Evolutionary conservation across 2,329 filamentous ascomycete genomes (phyloP), one percentile per base, ranked within the genome.

Genomic region (Zopfia rhizophila): DNA sequence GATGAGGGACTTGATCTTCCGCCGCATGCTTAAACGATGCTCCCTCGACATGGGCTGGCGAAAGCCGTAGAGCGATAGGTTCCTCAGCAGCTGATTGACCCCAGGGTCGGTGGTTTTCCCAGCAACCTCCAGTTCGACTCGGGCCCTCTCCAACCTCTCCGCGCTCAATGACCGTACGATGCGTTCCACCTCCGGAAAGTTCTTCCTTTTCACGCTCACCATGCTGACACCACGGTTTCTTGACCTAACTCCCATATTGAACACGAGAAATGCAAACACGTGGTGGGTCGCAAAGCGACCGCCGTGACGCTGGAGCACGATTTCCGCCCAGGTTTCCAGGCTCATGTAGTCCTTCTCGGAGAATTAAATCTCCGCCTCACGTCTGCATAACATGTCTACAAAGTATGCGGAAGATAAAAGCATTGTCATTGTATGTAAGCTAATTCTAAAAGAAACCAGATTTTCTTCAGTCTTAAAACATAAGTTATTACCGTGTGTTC

Each of bases 201-300:
- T 35, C 28, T 17, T 42, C 28, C 28, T 42, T 29, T 11, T 42
- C 39, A 42, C 39, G 22, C 39, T 42, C 28, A 42, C 30, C 39
- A 42, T 42, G 28, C 39, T 42, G 12, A 42, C 39, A 16, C 39
- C 27, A 36, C 22, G 39, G 23, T 42, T 42, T 19, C 39, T 35
- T 12, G 22, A 22, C 39, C 29, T 33, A 3, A 42, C 39, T 29
- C 27, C 7, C 39, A 35, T 36, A 35, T 42, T 42, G 16, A 42
- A 42, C n/a, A 42, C 18, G 22, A 42, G 39, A 36, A 42, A 42
- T 18, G 39, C 5, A 17, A 42, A 42, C 16, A 42, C 22, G 13
- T 42, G 28, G 18, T 42, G 39, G 6, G 5, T 13, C 5, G 39
- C 28, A 14, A 36, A 33, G 6, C 37, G 37, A 39, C 25, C 37